Evolutionary conservation across 2,329 filamentous ascomycete genomes (phyloP).

Genomic region (Trichoderma gracile): DNA sequence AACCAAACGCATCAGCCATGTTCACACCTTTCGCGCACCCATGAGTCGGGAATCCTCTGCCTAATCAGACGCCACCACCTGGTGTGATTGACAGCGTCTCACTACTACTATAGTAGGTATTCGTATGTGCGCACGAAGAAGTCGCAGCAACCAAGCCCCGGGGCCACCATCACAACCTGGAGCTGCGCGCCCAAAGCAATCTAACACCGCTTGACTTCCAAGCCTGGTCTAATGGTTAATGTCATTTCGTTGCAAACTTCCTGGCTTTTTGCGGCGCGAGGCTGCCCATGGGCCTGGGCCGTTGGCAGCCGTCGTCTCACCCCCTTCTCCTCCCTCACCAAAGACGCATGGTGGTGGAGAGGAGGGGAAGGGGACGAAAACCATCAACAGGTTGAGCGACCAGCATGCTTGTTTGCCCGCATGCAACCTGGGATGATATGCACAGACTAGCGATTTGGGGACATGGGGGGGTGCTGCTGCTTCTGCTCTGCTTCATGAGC

Average conservation of each 20-base stretch:
- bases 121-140: neutral
- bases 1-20: neutral
- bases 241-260: neutral
- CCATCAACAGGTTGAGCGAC: constrained; percentile 16
- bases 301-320: neutral
- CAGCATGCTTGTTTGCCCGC: constrained; percentile 18
- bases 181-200: too few species aligned
- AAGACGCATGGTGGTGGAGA: constrained; percentile 24
- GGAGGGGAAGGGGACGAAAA: constrained; percentile 11
- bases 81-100: neutral
- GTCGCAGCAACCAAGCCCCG: neutral
- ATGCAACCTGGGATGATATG: constrained; percentile 23
- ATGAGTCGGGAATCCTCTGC: neutral
- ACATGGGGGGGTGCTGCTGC: constrained; percentile 13
- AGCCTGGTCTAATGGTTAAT: constrained; percentile 9
- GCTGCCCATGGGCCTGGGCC: constrained; percentile 15
- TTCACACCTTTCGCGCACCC: neutral
- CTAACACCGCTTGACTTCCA: too few species aligned
- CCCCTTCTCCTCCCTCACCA: neutral
- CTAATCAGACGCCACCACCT: constrained; percentile 9
- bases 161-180: neutral
- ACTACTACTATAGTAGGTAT: too few species aligned
- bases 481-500: constrained; percentile 10
- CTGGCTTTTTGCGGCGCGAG: neutral
- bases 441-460: constrained; percentile 17